phyloP scores from a whole-genome alignment of 371 early-diverging fungal species.

The Batrachochytrium dendrobatidis region DNA sequence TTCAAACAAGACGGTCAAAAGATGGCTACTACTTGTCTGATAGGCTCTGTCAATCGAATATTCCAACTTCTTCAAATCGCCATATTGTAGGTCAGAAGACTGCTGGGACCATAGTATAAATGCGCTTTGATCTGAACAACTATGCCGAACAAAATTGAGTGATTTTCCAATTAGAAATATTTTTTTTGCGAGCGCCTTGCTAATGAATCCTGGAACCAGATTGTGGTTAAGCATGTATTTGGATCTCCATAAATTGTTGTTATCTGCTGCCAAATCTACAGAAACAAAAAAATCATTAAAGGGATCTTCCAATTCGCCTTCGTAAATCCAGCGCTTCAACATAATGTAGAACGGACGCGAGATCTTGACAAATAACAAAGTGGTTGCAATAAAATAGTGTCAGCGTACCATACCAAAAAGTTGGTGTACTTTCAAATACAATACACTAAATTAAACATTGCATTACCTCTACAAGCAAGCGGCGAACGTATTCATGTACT shows the following conservation, averaged over 20 bases:
- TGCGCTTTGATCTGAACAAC: constrained; percentile 60
- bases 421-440: no score
- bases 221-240: constrained; percentile 64
- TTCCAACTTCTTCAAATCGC: constrained; percentile 62
- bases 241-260: constrained; percentile 72
- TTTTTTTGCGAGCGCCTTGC: constrained; percentile 69
- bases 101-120: constrained; percentile 10
- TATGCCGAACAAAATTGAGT: constrained; percentile 82
- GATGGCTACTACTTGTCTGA: constrained; percentile 55
- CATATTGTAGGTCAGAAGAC: constrained; percentile 48
- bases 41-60: constrained; percentile 69
- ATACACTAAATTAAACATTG: not conserved
- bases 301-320: constrained; percentile 92
- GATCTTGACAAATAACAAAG: constrained; percentile 55
- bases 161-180: constrained; percentile 89
- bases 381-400: no score
- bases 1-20: constrained; percentile 62
- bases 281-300: constrained; percentile 87
- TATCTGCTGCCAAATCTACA: constrained; percentile 35
- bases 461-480: constrained; percentile 49
- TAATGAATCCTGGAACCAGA: constrained; percentile 82
- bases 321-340: constrained; percentile 88
- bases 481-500: constrained; percentile 65
- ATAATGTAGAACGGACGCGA: constrained; percentile 83
- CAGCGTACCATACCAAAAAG: no score